Conservation (phyloP, 139 green algal species). For the Tetraselmis striata region DNA sequence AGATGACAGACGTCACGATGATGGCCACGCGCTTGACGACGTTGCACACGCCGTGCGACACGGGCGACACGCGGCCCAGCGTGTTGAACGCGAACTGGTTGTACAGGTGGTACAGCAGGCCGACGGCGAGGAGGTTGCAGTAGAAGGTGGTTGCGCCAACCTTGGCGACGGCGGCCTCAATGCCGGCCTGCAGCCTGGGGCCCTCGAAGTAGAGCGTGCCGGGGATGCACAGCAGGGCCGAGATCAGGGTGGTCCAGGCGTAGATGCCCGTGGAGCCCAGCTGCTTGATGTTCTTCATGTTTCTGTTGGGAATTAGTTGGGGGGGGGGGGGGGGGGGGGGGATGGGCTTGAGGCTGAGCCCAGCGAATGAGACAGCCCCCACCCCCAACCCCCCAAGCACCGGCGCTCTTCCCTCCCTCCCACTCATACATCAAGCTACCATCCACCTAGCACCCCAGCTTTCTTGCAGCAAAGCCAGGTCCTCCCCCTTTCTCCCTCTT, state of each 20-base stretch:
- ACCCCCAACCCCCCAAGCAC: no score
- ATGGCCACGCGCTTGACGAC: constrained; percentile 98
- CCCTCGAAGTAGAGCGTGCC: constrained; percentile 80
- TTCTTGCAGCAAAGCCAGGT: no score
- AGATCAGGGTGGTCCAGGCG: constrained; percentile 96
- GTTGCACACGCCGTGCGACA: constrained; percentile 98
- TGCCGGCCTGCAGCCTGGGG: constrained; percentile 27
- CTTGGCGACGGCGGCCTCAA: constrained; percentile 43
- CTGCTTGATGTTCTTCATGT: constrained; percentile 72
- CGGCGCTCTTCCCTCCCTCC: no score
- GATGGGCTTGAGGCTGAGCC: no score
- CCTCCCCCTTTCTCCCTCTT: no score
- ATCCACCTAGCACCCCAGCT: no score
- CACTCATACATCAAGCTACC: no score
- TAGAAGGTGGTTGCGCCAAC: constrained; percentile 76
- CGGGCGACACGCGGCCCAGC: constrained; percentile 84
- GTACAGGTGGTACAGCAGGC: constrained; percentile 98
- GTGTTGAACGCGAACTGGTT: constrained; percentile 99
- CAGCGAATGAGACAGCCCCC: no score
- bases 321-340: no score
- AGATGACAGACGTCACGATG: constrained; percentile 83
- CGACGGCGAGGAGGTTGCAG: constrained; percentile 73
- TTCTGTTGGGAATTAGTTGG: constrained; percentile 30
- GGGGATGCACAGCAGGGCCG: constrained; percentile 82
- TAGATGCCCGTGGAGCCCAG: constrained; percentile 90